These are phyloP conservation scores for Cytospora mali DNA, from an alignment of 2,329 filamentous ascomycete genomes.

Conservation along the genomic window DNA sequence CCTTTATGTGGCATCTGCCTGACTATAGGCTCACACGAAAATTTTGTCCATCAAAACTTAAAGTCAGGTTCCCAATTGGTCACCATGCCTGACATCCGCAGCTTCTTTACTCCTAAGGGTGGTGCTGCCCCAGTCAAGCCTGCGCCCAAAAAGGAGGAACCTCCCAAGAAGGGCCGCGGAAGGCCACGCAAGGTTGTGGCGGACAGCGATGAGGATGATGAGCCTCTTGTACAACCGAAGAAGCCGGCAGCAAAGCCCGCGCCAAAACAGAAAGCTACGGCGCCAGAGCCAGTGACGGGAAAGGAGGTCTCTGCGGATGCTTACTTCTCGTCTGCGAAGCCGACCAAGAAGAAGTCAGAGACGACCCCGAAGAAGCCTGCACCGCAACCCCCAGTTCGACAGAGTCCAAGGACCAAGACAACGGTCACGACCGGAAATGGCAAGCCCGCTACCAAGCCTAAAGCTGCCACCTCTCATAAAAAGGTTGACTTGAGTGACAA, in stretches of 20 bases:
- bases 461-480: constrained; percentile 44
- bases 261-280: constrained; percentile 57
- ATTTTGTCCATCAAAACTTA: background rate
- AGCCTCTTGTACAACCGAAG: constrained; percentile 47
- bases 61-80: background rate
- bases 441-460: constrained; percentile 37
- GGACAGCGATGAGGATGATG: constrained; percentile 63
- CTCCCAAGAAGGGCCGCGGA: constrained; percentile 41
- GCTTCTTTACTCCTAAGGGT: constrained; percentile 71
- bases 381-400: constrained; percentile 49
- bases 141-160: constrained; percentile 32
- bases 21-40: background rate
- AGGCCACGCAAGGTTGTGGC: constrained; percentile 37
- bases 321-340: constrained; percentile 56
- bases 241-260: constrained; percentile 55
- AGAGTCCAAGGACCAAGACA: constrained; percentile 54
- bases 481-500: constrained; percentile 51
- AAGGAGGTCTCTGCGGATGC: constrained; percentile 58
- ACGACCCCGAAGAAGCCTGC: constrained; percentile 45
- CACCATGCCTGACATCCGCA: constrained; percentile 72
- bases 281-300: constrained; percentile 47
- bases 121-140: constrained; percentile 47
- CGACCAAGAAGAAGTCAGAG: constrained; percentile 43
- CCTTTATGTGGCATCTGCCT: background rate
- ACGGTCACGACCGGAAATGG: constrained; percentile 32